A percentile compares a stretch with the other conserved stretches of the same genome.
Conservation (phyloP, 306 rosid species). For the Sphenostylis stenocarpa region DNA sequence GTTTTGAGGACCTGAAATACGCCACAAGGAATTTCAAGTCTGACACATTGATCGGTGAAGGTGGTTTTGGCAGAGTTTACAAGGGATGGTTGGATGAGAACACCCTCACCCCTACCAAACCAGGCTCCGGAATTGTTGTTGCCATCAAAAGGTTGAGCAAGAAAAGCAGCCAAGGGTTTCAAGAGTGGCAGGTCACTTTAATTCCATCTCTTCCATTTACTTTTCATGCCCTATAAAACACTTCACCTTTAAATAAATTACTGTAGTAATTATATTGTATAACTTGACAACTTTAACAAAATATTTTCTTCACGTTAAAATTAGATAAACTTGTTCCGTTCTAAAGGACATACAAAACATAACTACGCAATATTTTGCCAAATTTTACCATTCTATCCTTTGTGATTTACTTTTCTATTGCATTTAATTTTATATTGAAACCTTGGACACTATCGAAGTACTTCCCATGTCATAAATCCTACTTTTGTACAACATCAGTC, state of each 20-base stretch:
- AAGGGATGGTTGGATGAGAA: too few species aligned
- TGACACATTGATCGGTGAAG: slow-evolving; percentile 72
- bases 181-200: slow-evolving; percentile 74
- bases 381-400: neutral
- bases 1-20: slow-evolving; percentile 53
- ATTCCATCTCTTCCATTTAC: neutral
- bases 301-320: neutral
- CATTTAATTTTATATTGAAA: neutral
- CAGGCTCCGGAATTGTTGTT: slow-evolving; percentile 58
- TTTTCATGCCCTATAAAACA: too few species aligned
- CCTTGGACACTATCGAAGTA: too few species aligned
- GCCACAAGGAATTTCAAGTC: slow-evolving; percentile 68
- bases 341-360: neutral
- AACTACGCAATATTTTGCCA: slow-evolving; percentile 6
- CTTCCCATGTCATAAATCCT: slow-evolving; percentile 18
- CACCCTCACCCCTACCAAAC: slow-evolving; percentile 61
- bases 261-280: too few species aligned
- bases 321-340: slow-evolving; percentile 15
- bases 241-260: too few species aligned
- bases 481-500: too few species aligned
- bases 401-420: slow-evolving; percentile 8
- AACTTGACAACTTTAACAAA: too few species aligned
- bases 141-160: slow-evolving; percentile 74
- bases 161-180: slow-evolving; percentile 75
- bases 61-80: slow-evolving; percentile 89